Evolutionary conservation across 2,329 filamentous ascomycete species (phyloP), one percentile per base, ranked within the genome.

Genomic region (Cladosporium sp.): DNA sequence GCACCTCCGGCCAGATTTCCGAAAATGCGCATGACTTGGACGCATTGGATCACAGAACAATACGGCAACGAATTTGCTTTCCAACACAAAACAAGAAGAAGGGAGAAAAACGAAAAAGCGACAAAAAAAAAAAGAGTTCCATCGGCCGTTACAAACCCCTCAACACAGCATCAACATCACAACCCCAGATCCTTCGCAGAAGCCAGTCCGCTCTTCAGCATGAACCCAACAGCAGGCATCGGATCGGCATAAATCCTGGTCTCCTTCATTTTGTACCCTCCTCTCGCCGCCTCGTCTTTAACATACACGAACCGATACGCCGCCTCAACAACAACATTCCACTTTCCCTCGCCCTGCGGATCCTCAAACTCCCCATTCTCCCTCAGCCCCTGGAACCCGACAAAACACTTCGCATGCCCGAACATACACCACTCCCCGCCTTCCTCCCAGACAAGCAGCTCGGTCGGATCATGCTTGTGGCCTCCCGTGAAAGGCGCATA

Each of bases 251-350:
- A 47, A 19, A 47, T 47, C 33, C 35, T 38, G 9, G 35, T 39
- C 29, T 32, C 43, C 33, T 39, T 47, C n/a, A 47, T 30, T 22
- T 39, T 47, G 22, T 18, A 29, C 13, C 43, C 43, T 4, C 8
- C n/a, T n/a, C n/a, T 9, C 11, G 30, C 30, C 4, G 30, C 49
- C 3, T 45, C 53, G 27, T 57, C 53, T 52, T 60, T 58, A 3
- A 55, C 49, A 52, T 59, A 61, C n/a, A 50, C 35, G 22, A 63
- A 63, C n/a, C 54, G 51, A 47, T 62, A 63, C 13, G 54, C 55
- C 20, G 49, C 51, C 19, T 55, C 50, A 30, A 50, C 47, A 7
- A 55, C 55, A 12, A 57, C 59, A 57, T 64, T 58, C 59, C 60
- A 64, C 30, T 55, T 53, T n/a, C n/a, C n/a, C 41, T 58, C 57